phyloP scores from a whole-genome alignment of 2,329 filamentous ascomycete species.

The Colletotrichum sp. region DNA sequence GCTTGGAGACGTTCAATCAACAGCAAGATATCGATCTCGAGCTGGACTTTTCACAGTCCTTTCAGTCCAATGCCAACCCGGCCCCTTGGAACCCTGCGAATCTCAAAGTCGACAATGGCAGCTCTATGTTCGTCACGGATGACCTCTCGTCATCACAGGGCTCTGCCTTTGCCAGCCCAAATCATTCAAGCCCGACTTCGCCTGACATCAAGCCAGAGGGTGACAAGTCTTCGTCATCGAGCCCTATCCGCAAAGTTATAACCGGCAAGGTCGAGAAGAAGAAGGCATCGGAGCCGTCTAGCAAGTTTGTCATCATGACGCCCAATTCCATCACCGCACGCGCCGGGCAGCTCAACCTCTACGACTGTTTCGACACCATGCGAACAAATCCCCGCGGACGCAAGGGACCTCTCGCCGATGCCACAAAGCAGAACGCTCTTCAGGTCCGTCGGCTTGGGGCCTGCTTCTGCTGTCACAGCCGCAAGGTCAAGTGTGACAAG shows the following conservation, averaged over 20 bases:
- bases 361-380: conserved; percentile 60
- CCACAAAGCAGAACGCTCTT: conserved; percentile 60
- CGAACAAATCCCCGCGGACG: conserved; percentile 58
- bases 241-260: conserved; percentile 47
- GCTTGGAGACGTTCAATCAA: conserved; percentile 27
- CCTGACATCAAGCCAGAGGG: conserved; percentile 31
- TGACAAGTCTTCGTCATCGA: conserved; percentile 31
- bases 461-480: conserved; percentile 64
- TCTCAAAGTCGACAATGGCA: conserved; percentile 34
- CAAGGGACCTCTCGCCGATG: conserved; percentile 59
- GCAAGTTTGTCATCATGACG: conserved; percentile 61
- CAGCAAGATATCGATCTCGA: conserved; percentile 37
- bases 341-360: conserved; percentile 54
- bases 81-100: conserved; percentile 47
- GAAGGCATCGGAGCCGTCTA: conserved; percentile 30
- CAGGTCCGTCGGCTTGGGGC: conserved; percentile 59
- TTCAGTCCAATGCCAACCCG: conserved; percentile 32
- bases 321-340: conserved; percentile 58
- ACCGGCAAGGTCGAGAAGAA: conserved; percentile 52
- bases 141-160: conserved; percentile 39
- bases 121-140: conserved; percentile 41
- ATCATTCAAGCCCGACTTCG: conserved; percentile 25
- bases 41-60: conserved; percentile 42
- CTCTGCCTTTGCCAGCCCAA: conserved; percentile 31
- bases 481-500: conserved; percentile 64